Evolutionary conservation across 768 basidiomycete species (phyloP).

Genomic region (Trametes cingulata): DNA sequence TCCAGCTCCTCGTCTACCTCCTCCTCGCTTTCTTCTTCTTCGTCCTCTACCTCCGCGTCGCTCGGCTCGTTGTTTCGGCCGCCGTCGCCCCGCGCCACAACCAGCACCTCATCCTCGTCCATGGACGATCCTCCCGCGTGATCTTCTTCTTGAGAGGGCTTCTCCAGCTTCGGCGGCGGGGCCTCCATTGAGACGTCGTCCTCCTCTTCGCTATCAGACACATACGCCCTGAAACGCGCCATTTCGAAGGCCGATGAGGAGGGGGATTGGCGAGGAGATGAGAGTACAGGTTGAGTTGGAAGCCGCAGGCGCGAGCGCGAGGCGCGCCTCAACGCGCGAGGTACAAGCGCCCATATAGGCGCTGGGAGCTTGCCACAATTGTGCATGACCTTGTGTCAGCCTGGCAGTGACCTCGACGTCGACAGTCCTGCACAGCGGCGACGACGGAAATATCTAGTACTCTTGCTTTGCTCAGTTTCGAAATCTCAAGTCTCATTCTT

Average conservation of each 20-base stretch:
- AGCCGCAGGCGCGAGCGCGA: not conserved
- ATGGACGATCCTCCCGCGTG: conserved; percentile 16
- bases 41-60: not conserved
- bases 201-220: conserved; percentile 57
- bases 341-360: not conserved
- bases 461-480: too few relatives aligned
- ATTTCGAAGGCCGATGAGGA: conserved; percentile 34
- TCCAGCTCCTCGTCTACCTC: conserved; percentile 1
- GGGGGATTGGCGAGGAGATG: not conserved
- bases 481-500: too few relatives aligned
- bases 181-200: conserved; percentile 38
- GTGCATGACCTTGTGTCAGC: too few relatives aligned
- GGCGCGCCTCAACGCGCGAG: too few relatives aligned
- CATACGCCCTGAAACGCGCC: conserved; percentile 69
- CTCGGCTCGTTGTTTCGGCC: not conserved
- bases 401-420: too few relatives aligned
- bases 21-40: not conserved
- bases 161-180: conserved; percentile 31
- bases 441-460: too few relatives aligned
- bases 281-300: not conserved
- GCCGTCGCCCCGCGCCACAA: not conserved
- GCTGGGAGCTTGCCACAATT: too few relatives aligned
- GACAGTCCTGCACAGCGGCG: too few relatives aligned
- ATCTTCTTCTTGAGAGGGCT: conserved; percentile 33
- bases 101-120: conserved; percentile 20